These are phyloP conservation scores for Eucalyptus sp. DNA, from an alignment of 345 rosid species.

Conservation along the genomic window DNA sequence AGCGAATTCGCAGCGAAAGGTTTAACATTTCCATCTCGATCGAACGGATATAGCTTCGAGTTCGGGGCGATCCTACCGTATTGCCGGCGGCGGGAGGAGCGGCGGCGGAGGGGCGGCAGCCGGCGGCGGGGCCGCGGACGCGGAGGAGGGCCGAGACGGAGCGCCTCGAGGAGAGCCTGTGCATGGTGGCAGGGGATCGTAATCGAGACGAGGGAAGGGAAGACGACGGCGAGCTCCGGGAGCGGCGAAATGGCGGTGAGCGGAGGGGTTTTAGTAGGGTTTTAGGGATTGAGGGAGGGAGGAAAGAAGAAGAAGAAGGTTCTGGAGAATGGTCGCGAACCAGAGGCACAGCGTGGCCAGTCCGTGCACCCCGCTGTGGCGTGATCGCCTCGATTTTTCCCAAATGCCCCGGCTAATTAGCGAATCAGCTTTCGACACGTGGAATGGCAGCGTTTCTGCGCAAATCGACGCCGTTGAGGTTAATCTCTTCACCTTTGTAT, in stretches of 20 bases:
- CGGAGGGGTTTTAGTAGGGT: conserved; percentile 43
- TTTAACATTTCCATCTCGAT: background rate
- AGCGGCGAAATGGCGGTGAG: background rate
- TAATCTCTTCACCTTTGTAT: background rate
- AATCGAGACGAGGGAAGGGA: background rate
- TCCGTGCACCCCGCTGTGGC: background rate
- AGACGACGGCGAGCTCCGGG: background rate
- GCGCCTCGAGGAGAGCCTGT: conserved; percentile 56
- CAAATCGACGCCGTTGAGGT: background rate
- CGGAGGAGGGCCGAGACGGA: conserved; percentile 49
- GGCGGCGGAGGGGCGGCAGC: conserved; percentile 18
- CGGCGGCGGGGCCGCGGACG: conserved; percentile 8
- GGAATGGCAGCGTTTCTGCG: background rate
- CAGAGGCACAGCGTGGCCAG: background rate
- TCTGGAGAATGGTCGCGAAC: conserved; percentile 27
- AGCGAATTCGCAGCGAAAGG: background rate
- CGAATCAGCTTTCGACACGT: background rate
- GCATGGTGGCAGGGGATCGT: conserved; percentile 21
- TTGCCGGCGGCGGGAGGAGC: conserved; percentile 3
- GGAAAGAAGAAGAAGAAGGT: conserved; percentile 41
- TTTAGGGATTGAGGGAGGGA: conserved; percentile 13
- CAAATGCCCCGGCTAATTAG: background rate
- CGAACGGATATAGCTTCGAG: background rate
- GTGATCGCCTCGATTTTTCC: background rate
- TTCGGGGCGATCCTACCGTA: conserved; percentile 16